Percentiles rank a stretch among this genome's conserved stretches.
These are phyloP conservation scores for Ceratobasidium sp. DNA, from an alignment of 1,284 basidiomycete species.

Conservation along the genomic window DNA sequence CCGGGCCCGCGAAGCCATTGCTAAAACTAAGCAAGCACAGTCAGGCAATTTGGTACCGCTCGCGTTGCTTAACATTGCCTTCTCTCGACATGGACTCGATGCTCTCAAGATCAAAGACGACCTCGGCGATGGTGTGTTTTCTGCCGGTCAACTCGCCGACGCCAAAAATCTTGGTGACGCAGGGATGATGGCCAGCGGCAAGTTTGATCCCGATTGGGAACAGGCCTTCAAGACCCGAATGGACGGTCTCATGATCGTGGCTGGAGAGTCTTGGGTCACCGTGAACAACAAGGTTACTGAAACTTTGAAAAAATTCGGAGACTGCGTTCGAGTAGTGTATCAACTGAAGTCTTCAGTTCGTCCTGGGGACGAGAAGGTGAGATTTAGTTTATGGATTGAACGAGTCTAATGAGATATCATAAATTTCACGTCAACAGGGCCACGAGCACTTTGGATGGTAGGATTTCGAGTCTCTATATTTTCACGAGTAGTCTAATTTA, in stretches of 20 bases:
- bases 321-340: constrained; percentile 42
- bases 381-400: not conserved
- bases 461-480: not conserved
- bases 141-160: constrained; percentile 56
- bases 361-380: constrained; percentile 45
- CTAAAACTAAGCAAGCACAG: not conserved
- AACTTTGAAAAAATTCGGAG: constrained; percentile 8
- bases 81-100: constrained; percentile 49
- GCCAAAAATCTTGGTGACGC: constrained; percentile 54
- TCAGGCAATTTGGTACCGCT: constrained; percentile 38
- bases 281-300: constrained; percentile 12
- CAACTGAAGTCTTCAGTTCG: constrained; percentile 47
- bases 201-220: constrained; percentile 53
- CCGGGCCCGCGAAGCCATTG: constrained; percentile 8
- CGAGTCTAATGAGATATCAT: no score
- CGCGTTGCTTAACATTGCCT: constrained; percentile 50
- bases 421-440: constrained; percentile 12
- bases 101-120: constrained; percentile 58
- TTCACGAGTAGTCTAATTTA: not conserved
- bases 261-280: constrained; percentile 33
- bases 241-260: constrained; percentile 52
- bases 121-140: constrained; percentile 57
- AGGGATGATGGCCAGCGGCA: constrained; percentile 51
- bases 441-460: constrained; percentile 42
- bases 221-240: constrained; percentile 56